Conservation (phyloP, 345 rosid genomes). For the Erodium maritimum region DNA sequence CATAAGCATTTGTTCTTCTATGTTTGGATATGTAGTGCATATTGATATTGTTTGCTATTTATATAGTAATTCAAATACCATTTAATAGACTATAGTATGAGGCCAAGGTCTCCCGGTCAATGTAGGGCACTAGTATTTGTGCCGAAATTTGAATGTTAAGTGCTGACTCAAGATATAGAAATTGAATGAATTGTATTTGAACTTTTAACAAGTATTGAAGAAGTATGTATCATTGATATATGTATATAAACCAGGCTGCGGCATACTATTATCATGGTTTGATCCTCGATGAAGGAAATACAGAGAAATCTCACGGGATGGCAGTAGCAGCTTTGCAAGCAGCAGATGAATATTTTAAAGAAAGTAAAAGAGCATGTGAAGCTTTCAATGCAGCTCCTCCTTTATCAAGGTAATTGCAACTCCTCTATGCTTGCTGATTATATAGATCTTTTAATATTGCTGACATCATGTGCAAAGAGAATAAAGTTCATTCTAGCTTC, state of each 20-base stretch:
- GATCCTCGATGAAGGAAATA: conserved; percentile 94
- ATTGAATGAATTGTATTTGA: too few relatives aligned
- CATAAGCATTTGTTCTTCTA: neutral
- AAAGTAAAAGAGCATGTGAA: conserved; percentile 70
- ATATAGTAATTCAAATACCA: too few relatives aligned
- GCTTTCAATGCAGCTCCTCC: conserved; percentile 64
- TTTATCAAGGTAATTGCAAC: conserved; percentile 55
- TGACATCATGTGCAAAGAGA: neutral
- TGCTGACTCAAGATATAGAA: too few relatives aligned
- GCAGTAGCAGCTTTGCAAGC: conserved; percentile 95
- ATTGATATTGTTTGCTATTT: too few relatives aligned
- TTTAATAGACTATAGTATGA: too few relatives aligned
- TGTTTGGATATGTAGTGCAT: too few relatives aligned
- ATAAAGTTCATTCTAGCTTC: neutral
- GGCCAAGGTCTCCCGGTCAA: too few relatives aligned
- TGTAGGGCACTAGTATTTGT: too few relatives aligned
- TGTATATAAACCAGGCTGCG: conserved; percentile 53
- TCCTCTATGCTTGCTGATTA: neutral
- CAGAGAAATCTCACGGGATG: conserved; percentile 94
- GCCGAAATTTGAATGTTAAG: too few relatives aligned
- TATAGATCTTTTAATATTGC: neutral
- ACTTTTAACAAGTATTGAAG: too few relatives aligned
- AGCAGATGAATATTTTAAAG: conserved; percentile 81
- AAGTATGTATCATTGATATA: neutral
- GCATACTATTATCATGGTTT: conserved; percentile 98